Percentiles rank a stretch among this genome's conserved stretches.
phyloP scores from a whole-genome alignment of 371 early-diverging fungal species.

The Fennellomyces sp. region DNA sequence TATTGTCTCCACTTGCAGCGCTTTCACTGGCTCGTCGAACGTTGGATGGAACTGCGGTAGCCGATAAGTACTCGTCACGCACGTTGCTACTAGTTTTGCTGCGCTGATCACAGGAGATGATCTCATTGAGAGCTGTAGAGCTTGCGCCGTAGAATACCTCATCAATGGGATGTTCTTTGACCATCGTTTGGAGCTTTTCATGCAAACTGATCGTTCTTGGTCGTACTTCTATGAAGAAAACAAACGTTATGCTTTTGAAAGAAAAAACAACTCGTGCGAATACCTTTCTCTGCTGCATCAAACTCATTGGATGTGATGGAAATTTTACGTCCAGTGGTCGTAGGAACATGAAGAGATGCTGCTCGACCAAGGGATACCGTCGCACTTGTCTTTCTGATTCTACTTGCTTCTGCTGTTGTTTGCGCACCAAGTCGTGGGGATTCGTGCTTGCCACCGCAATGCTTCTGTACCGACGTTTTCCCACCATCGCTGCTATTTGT shows the following conservation, averaged over 20 bases:
- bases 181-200: slow-evolving; percentile 20
- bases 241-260: too few relatives aligned
- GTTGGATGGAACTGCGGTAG: not conserved
- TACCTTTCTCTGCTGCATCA: slow-evolving; percentile 15
- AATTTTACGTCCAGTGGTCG: slow-evolving; percentile 5
- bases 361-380: slow-evolving; percentile 11
- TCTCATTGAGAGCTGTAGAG: not conserved
- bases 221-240: not conserved
- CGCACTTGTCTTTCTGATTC: slow-evolving; percentile 6
- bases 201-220: slow-evolving; percentile 22
- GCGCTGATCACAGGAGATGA: not conserved
- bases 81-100: not conserved
- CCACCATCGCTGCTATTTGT: slow-evolving; percentile 1
- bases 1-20: not conserved
- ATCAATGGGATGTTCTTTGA: slow-evolving; percentile 17
- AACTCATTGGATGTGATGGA: slow-evolving; percentile 9
- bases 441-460: not conserved
- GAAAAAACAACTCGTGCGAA: too few relatives aligned
- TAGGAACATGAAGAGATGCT: slow-evolving; percentile 10
- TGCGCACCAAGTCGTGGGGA: not conserved
- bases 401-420: not conserved
- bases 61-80: not conserved
- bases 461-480: not conserved
- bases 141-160: slow-evolving; percentile 11
- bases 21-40: not conserved